These are phyloP conservation scores for Ophiostoma triangulosporum DNA, from an alignment of 2,329 filamentous ascomycete species.

Conservation along the genomic window DNA sequence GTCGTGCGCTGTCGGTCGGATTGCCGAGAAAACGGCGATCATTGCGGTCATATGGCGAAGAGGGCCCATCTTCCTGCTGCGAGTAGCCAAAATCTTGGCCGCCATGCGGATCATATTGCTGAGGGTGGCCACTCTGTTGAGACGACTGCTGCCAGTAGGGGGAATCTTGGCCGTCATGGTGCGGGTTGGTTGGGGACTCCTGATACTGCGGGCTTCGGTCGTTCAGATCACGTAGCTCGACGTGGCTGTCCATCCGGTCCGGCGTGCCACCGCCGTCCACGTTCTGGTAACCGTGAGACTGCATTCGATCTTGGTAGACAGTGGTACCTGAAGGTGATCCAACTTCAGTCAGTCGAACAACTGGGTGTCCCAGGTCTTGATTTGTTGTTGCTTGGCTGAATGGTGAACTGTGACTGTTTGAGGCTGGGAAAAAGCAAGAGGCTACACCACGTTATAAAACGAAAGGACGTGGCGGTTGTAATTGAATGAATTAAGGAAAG, in stretches of 20 bases:
- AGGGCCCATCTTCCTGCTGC: slow-evolving; percentile 2
- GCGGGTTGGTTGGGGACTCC: neutral
- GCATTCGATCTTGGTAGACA: slow-evolving; percentile 7
- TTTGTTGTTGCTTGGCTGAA: neutral
- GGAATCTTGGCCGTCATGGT: neutral
- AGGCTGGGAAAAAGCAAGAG: neutral
- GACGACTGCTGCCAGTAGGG: neutral
- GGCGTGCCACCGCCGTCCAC: slow-evolving; percentile 5
- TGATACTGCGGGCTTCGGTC: slow-evolving; percentile 4
- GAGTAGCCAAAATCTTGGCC: slow-evolving; percentile 1
- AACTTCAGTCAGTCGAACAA: too few species aligned
- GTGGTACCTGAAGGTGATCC: too few species aligned
- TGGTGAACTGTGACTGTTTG: too few species aligned
- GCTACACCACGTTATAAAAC: neutral
- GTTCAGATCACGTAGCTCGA: slow-evolving; percentile 11
- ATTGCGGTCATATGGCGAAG: slow-evolving; percentile 1
- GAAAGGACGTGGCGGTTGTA: neutral
- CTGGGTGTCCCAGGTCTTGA: neutral
- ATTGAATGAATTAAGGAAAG: neutral
- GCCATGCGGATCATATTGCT: slow-evolving; percentile 5
- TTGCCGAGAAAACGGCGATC: neutral
- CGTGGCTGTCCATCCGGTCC: slow-evolving; percentile 4
- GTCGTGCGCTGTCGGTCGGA: slow-evolving; percentile 6
- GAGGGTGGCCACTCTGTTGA: neutral
- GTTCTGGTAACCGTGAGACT: slow-evolving; percentile 8